Evolutionary conservation across 2,329 filamentous ascomycete genomes (phyloP).

Genomic region (Alternaria novae-zelandiae): DNA sequence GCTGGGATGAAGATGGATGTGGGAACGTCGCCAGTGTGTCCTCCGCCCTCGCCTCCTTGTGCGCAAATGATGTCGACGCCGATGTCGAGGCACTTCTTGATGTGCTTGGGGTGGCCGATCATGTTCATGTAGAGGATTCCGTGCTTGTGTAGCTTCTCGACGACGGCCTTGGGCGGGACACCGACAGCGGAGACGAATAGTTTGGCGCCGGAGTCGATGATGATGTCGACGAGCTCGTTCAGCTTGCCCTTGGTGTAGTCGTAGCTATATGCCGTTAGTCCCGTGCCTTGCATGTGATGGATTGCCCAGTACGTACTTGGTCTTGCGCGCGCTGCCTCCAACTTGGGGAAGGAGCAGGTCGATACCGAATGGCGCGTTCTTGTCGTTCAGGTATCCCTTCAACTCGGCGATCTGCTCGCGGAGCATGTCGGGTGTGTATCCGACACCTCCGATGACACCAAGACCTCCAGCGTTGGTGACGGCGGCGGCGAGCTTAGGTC

Average conservation of each 20-base stretch:
- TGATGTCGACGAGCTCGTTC: conserved; percentile 83
- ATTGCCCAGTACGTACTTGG: conserved; percentile 67
- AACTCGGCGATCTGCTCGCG: conserved; percentile 93
- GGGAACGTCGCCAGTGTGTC: conserved; percentile 93
- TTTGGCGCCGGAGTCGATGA: conserved; percentile 89
- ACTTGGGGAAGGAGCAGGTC: conserved; percentile 94
- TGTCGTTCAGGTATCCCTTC: conserved; percentile 84
- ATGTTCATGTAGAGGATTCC: conserved; percentile 99
- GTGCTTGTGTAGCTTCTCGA: conserved; percentile 85
- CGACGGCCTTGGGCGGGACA: conserved; percentile 84
- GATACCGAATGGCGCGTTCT: conserved; percentile 94
- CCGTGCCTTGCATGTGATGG: not conserved
- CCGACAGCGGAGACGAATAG: conserved; percentile 98
- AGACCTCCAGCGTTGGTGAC: conserved; percentile 97
- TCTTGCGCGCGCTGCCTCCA: conserved; percentile 91
- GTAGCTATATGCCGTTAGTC: conserved; percentile 67
- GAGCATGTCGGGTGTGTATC: conserved; percentile 97
- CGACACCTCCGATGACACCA: conserved; percentile 93
- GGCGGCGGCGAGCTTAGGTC: conserved; percentile 92
- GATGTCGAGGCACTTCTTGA: conserved; percentile 87
- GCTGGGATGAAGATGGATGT: conserved; percentile 92
- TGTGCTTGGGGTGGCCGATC: conserved; percentile 99
- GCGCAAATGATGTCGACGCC: conserved; percentile 97
- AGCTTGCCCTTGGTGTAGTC: conserved; percentile 99
- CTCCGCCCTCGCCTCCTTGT: conserved; percentile 96